A percentile compares a stretch with the other conserved stretches of the same genome.
These are phyloP conservation scores for Lichenothelia convexa DNA, from an alignment of 495 filamentous ascomycete species.

Conservation along the genomic window DNA sequence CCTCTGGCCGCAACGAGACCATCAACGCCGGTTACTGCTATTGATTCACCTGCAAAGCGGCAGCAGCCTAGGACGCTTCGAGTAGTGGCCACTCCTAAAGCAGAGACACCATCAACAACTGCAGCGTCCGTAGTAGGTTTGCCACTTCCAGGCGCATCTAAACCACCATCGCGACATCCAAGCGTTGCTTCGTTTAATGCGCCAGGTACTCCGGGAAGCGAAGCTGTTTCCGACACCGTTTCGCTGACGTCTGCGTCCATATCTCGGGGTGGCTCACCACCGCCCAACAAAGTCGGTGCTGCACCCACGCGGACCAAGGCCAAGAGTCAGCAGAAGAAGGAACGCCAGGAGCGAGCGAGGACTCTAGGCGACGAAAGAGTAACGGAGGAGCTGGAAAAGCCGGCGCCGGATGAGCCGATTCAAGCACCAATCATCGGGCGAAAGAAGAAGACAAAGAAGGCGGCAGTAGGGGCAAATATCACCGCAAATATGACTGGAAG, in stretches of 20 bases:
- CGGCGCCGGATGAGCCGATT: conserved; percentile 37
- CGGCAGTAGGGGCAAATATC: conserved; percentile 15
- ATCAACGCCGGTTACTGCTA: conserved; percentile 27
- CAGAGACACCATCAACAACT: conserved; percentile 34
- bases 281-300: conserved; percentile 48
- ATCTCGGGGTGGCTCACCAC: conserved; percentile 73
- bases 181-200: conserved; percentile 43
- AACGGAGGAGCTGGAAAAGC: conserved; percentile 31
- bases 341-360: conserved; percentile 45
- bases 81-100: conserved; percentile 53
- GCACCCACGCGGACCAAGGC: conserved; percentile 64
- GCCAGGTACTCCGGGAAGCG: conserved; percentile 63
- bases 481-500: conserved; percentile 26
- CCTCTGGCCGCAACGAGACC: conserved; percentile 23
- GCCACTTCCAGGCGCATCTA: conserved; percentile 15
- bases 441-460: conserved; percentile 53
- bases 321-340: conserved; percentile 82
- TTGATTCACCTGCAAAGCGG: conserved; percentile 28
- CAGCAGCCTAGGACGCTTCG: conserved; percentile 40
- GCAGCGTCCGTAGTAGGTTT: conserved; percentile 11
- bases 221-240: conserved; percentile 59
- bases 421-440: conserved; percentile 71
- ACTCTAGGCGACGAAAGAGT: conserved; percentile 37
- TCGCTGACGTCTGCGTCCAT: conserved; percentile 58
- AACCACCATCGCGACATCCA: conserved; percentile 35